These are phyloP conservation scores for Boletus barrowsii DNA, from an alignment of 768 basidiomycete genomes.

Conservation along the genomic window DNA sequence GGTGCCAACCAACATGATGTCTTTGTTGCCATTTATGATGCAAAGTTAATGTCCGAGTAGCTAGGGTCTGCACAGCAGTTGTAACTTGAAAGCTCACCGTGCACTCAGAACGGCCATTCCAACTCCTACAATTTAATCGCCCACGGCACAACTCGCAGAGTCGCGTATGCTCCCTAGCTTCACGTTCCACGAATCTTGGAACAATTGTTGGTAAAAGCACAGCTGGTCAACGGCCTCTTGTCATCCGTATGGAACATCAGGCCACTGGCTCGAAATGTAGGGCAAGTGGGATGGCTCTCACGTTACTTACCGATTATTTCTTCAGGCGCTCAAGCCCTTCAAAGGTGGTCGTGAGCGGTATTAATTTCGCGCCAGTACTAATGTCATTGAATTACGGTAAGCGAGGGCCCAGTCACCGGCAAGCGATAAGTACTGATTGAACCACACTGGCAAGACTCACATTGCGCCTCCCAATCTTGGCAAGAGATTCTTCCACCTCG, in stretches of 20 bases:
- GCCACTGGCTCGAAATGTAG: not conserved
- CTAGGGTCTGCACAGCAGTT: not conserved
- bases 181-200: not conserved
- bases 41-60: not conserved
- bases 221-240: too few species aligned
- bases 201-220: not conserved
- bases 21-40: not conserved
- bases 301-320: not conserved
- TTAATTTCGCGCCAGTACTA: not conserved
- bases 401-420: not conserved
- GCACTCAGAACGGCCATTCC: not conserved
- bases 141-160: not conserved
- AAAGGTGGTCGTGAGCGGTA: not conserved
- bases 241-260: too few species aligned
- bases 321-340: not conserved
- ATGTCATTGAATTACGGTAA: not conserved
- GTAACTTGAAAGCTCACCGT: not conserved
- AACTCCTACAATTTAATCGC: not conserved
- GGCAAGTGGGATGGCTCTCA: not conserved
- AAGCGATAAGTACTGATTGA: not conserved
- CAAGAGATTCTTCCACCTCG: slow-evolving; percentile 7
- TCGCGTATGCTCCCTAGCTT: not conserved
- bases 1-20: not conserved
- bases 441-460: not conserved
- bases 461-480: not conserved